Evolutionary conservation across 2,329 filamentous ascomycete species (phyloP), one percentile per base, ranked within the genome.

Genomic region (Fusarium anguioides): DNA sequence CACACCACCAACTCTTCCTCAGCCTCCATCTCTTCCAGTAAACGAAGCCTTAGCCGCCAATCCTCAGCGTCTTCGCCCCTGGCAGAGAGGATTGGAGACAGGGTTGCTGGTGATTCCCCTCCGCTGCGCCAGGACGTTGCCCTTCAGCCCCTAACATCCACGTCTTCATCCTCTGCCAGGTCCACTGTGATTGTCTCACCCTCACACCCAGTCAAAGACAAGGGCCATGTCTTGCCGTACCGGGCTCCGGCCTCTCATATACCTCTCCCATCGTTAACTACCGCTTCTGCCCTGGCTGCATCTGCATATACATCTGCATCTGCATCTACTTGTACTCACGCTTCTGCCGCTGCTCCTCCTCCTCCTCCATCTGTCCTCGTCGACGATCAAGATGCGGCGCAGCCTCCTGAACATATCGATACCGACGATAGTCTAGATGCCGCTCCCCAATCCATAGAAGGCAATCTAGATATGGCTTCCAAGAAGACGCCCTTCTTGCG

Each of bases 401-500:
- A 56, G 56, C 53, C 47, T 52, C 20, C 39, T 49, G 42, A 53
- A 42, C 62, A 60, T 42, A 52, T 26, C 41, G 33, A 44, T 55
- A 35, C 33, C 50, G 47, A 59, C 36, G 57, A 63, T 40, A 50
- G 46, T 63, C 60, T 70, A 64, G 68, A 76, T 74, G 75, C 74
- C 59, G 60, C 63, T 53, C 58, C 45, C 27, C 62, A 64, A 41
- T 48, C 52, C 48, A 45, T 46, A 45, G 58, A 69, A 64, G 51
- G 29, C 51, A 60, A 48, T 58, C 53, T 64, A 72, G 71, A 72
- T 53, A 80, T 79, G 77, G 72, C 77, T 45, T 75, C 75, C 56
- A 78, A 75, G 63, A 77, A 74, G 66, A 77, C 77, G 41, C 78
- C 80, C 26, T 77, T 79, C 50, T 74, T 80, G 55, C 74, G 66